Evolutionary conservation across 2,329 filamentous ascomycete genomes (phyloP).

Genomic region (Coniochaeta prunicola): DNA sequence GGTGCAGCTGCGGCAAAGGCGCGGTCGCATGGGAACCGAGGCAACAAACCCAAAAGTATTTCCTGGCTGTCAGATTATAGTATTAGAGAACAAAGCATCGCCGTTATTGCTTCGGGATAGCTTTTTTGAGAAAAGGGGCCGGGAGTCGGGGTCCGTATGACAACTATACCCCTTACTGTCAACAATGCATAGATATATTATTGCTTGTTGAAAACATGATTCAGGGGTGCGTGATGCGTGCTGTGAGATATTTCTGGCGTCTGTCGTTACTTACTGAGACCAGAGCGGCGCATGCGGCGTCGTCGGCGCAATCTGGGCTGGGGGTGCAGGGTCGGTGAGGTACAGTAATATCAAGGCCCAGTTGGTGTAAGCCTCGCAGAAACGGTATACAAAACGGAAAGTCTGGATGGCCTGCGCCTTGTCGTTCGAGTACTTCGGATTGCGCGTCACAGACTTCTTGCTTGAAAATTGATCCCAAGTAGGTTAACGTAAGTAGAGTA

Average conservation of each 20-base stretch:
- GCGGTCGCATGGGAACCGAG: slow-evolving; percentile 1
- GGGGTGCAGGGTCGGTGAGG: too few relatives aligned
- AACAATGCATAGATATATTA: background rate
- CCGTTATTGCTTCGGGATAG: background rate
- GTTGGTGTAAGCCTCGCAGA: background rate
- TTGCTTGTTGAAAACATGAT: background rate
- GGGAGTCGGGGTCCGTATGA: background rate
- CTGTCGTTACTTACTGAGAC: background rate
- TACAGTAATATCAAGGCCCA: too few relatives aligned
- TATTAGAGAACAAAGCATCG: background rate
- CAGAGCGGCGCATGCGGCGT: background rate
- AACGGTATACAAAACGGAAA: background rate
- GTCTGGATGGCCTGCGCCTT: background rate
- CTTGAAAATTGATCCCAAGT: background rate
- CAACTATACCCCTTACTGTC: slow-evolving; percentile 2
- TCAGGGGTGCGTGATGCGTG: background rate
- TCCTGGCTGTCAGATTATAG: background rate
- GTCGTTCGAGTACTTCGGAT: background rate
- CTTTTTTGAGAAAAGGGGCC: background rate
- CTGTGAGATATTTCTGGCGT: background rate
- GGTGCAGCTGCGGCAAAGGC: background rate
- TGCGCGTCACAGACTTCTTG: background rate
- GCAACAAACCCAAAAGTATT: slow-evolving; percentile 5
- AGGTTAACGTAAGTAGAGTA: too few relatives aligned
- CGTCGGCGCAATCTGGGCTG: background rate